Evolutionary conservation across 768 basidiomycete genomes (phyloP).

Genomic region (Psilocybe azurescens): DNA sequence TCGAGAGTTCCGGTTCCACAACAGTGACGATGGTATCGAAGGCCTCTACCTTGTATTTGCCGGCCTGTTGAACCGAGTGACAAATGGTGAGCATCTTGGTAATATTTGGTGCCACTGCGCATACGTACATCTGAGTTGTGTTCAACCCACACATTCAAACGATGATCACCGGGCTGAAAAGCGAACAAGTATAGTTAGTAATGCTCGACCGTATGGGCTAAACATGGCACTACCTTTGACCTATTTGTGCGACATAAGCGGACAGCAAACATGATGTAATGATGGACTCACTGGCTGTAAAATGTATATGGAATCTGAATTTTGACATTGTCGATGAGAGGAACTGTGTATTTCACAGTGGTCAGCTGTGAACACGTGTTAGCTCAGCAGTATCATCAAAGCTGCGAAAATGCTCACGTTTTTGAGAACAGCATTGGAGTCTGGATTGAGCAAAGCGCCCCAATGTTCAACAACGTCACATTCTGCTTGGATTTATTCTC

Average conservation of each 20-base stretch:
- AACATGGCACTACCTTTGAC: conserved; percentile 57
- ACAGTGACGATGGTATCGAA: conserved; percentile 80
- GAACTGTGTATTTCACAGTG: conserved; percentile 53
- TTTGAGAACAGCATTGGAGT: conserved; percentile 67
- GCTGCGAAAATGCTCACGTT: conserved; percentile 51
- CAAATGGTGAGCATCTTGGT: conserved; percentile 3
- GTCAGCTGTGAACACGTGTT: conserved; percentile 52
- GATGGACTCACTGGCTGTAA: conserved; percentile 75
- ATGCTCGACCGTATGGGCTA: neutral
- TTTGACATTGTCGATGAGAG: conserved; percentile 60
- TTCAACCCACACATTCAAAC: conserved; percentile 79
- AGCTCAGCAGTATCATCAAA: neutral
- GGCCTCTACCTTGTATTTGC: conserved; percentile 65
- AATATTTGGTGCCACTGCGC: neutral
- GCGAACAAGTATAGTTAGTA: neutral
- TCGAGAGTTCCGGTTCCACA: conserved; percentile 79
- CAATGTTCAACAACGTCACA: conserved; percentile 66
- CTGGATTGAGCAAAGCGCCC: conserved; percentile 74
- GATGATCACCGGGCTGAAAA: conserved; percentile 73
- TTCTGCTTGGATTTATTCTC: conserved; percentile 82
- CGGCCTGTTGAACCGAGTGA: conserved; percentile 42
- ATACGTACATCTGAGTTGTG: conserved; percentile 62
- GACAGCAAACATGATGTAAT: conserved; percentile 1
- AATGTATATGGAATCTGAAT: conserved; percentile 75
- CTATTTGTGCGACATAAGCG: conserved; percentile 36